A percentile compares a stretch with the other conserved stretches of the same genome.
Conservation (phyloP, 2,329 filamentous ascomycete genomes). For the Arthrobotrys iridis region DNA sequence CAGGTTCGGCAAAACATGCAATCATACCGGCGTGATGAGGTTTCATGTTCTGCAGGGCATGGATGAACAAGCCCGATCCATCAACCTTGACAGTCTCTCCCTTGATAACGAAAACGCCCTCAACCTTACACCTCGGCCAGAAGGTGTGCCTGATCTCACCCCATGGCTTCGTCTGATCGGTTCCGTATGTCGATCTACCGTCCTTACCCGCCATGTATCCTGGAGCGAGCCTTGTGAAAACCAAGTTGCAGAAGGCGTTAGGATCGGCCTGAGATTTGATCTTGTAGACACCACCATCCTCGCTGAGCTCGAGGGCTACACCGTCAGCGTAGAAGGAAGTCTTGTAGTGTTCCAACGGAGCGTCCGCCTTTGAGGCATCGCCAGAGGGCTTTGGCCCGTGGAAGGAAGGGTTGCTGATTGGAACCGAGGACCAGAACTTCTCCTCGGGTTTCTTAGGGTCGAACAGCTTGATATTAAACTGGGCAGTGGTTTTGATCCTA, state of each 20-base stretch:
- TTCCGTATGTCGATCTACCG: conserved; percentile 85
- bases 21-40: conserved; percentile 85
- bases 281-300: conserved; percentile 81
- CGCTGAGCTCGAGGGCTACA: conserved; percentile 83
- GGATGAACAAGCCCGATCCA: conserved; percentile 80
- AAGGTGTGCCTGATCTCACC: conserved; percentile 91
- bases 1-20: background rate
- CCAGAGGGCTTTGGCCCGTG: conserved; percentile 84
- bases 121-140: conserved; percentile 85
- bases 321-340: conserved; percentile 86
- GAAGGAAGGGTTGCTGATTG: conserved; percentile 81
- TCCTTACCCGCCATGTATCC: conserved; percentile 86
- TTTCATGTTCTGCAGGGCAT: conserved; percentile 97
- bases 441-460: conserved; percentile 71
- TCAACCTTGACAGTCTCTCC: conserved; percentile 83
- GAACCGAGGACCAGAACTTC: conserved; percentile 84
- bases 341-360: conserved; percentile 83
- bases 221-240: conserved; percentile 77
- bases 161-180: conserved; percentile 86
- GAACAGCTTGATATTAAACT: conserved; percentile 96
- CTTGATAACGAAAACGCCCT: conserved; percentile 76
- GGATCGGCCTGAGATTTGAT: conserved; percentile 91
- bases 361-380: conserved; percentile 82
- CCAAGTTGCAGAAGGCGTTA: conserved; percentile 83
- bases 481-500: conserved; percentile 86